A percentile compares a stretch with the other conserved stretches of the same genome.
These are phyloP conservation scores for Monosporozyma aquatica DNA, from an alignment of 805 yeast species.

Conservation along the genomic window DNA sequence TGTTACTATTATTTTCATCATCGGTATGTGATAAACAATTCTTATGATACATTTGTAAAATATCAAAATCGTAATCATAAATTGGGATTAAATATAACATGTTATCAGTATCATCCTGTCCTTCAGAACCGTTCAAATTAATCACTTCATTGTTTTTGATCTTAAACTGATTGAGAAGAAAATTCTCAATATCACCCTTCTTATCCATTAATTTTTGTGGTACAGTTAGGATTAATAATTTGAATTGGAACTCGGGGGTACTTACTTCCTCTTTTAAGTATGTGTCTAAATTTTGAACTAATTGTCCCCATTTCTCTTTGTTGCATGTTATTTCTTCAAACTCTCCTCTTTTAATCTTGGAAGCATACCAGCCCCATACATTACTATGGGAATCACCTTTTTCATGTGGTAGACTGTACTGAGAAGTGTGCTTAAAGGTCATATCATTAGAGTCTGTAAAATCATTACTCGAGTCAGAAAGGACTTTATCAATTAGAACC, in stretches of 20 bases:
- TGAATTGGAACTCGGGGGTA: not conserved
- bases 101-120: not conserved
- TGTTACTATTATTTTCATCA: not conserved
- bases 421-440: not conserved
- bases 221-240: constrained; percentile 1
- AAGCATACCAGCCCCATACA: constrained; percentile 30
- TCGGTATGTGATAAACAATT: not conserved
- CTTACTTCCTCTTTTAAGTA: not conserved
- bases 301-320: constrained; percentile 11
- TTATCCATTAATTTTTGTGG: not conserved
- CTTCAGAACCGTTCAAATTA: not conserved
- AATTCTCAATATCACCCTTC: not conserved
- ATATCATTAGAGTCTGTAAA: not conserved
- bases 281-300: constrained; percentile 16
- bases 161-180: constrained; percentile 1
- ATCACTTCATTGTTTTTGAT: not conserved
- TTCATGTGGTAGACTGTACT: not conserved
- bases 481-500: not conserved
- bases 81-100: constrained; percentile 3
- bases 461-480: not conserved
- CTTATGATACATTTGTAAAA: not conserved
- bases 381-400: constrained; percentile 16
- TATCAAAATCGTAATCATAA: constrained; percentile 3
- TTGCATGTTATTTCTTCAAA: constrained; percentile 28
- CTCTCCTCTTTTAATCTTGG: constrained; percentile 26